Base-by-base conservation (phyloP, 345 rosid species). In the Pistacia integerrima region DNA sequence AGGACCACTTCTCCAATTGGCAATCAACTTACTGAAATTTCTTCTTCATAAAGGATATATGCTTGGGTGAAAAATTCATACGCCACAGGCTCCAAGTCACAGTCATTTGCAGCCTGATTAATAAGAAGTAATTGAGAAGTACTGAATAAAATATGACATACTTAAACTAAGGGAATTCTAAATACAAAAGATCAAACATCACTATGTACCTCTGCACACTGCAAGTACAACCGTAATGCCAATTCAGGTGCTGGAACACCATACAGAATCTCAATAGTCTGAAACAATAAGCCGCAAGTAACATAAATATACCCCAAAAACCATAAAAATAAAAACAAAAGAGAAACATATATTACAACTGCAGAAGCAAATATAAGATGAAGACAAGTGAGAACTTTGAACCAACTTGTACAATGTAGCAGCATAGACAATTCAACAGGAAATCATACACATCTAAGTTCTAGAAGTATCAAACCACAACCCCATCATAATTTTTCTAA, bases 11-110 rank as follows among this genome's bases (percentile, higher is more conserved):
- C 63, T 58, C 20, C 17, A 82, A 51, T 30, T 13, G 10, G 72
- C 6, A 30, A 73, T 44, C 69, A 86, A 89, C 99, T 90, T 79
- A 96, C 98, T 61, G 97, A 94, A 62, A 96, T 87, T 78, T 96
- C 97, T 90, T 96, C 99, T 85, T 96, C 99, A 70, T 96, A 94
- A 54, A 96, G 85, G 78, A 96, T 94, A 79, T 91, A 96, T n/a
- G 99, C 99, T 79, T 96, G 99, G 3, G 99, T 96, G 85, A 96
- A 96, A 87, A 96, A 94, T 79, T 96, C 99, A 67, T 94, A 96
- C 0, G 99, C 98, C 77, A 94, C 92, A 9, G 98, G 99, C 78
- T 96, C 99, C 80, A 92, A 84, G 60, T 92, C 94, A 82, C 84
- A 90, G 87, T 93, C 97, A 88, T 94, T 92, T 11, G 99, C 99